Conservation (phyloP, 75 land plant species). For the Cupressus sempervirens region DNA sequence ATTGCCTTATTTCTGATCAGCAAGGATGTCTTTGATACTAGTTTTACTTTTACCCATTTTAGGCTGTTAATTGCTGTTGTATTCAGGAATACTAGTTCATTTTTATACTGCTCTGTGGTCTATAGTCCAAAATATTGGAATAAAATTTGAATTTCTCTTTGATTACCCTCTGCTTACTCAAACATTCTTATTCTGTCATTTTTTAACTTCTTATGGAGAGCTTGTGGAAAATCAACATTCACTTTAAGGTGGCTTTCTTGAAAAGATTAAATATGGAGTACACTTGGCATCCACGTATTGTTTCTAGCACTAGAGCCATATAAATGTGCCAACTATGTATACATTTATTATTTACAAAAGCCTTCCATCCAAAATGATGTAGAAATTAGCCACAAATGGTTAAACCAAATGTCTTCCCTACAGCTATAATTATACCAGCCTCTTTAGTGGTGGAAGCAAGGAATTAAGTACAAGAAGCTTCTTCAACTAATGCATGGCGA, state of each 20-base stretch:
- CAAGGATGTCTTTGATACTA: neutral
- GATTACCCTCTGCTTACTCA: neutral
- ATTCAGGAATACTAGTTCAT: neutral
- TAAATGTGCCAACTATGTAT: neutral
- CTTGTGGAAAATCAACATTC: neutral
- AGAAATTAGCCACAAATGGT: neutral
- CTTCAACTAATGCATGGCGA: neutral
- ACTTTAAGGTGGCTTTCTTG: neutral
- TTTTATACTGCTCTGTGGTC: neutral
- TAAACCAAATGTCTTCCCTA: neutral
- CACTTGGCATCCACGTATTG: neutral
- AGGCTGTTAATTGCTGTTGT: neutral
- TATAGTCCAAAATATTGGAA: neutral
- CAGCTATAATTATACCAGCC: neutral
- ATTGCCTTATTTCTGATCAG: neutral
- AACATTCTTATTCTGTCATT: neutral
- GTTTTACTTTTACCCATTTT: neutral
- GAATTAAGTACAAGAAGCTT: neutral
- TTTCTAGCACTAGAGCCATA: neutral
- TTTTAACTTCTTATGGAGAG: neutral
- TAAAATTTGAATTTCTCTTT: neutral
- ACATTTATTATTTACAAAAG: neutral
- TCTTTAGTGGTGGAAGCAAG: neutral
- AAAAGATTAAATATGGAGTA: neutral
- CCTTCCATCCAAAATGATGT: neutral